Conservation (phyloP, 441 rosid genomes). For the Brassica hybrid region DNA sequence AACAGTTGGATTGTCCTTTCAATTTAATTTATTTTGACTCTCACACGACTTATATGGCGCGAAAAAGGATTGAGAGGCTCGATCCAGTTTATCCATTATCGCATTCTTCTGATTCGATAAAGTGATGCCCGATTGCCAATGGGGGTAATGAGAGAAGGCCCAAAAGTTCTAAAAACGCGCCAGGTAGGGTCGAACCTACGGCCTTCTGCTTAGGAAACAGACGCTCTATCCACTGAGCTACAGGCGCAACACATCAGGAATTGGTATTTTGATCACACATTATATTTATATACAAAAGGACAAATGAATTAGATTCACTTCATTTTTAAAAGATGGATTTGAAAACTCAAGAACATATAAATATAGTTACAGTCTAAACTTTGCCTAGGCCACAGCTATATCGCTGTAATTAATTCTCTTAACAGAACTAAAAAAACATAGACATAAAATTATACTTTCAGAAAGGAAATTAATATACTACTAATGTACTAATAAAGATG, state of each 20-base stretch:
- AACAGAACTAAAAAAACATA: background rate
- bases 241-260: slow-evolving; percentile 53
- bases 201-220: slow-evolving; percentile 96
- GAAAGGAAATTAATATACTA: too few relatives aligned
- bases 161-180: too few relatives aligned
- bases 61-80: too few relatives aligned
- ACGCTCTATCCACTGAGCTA: slow-evolving; percentile 99
- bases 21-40: too few relatives aligned
- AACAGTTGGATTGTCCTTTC: too few relatives aligned
- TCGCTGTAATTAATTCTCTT: background rate
- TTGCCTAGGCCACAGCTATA: background rate
- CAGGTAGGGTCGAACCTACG: slow-evolving; percentile 41
- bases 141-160: too few relatives aligned
- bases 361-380: background rate
- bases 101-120: too few relatives aligned
- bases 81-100: too few relatives aligned
- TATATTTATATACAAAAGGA: background rate
- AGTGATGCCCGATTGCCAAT: too few relatives aligned
- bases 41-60: too few relatives aligned
- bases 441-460: too few relatives aligned
- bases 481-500: background rate
- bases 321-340: background rate
- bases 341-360: background rate
- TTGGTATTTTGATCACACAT: too few relatives aligned
- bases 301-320: background rate